Conservation (phyloP, 257 asterid genomes). For the Leonotis leonurus region DNA sequence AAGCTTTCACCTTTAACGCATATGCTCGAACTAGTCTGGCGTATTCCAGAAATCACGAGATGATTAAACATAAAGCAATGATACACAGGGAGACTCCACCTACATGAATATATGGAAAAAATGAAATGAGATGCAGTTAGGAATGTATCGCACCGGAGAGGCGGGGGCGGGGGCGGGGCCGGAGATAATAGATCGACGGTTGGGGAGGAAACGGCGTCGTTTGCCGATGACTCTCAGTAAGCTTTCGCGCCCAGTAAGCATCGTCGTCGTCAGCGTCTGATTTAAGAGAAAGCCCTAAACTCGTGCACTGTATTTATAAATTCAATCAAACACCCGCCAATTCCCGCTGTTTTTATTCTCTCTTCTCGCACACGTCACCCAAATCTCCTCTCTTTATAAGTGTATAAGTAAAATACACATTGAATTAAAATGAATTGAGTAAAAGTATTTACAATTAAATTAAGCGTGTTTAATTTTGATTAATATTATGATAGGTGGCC, state of each 20-base stretch:
- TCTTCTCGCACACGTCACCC: no score
- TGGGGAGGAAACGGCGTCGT: constrained; percentile 71
- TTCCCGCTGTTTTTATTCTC: neutral
- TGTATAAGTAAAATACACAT: no score
- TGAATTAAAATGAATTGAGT: no score
- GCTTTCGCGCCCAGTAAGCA: constrained; percentile 81
- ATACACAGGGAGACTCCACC: neutral
- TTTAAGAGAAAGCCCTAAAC: constrained; percentile 16
- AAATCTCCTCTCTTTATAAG: no score
- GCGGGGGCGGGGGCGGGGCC: constrained; percentile 29
- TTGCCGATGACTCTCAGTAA: constrained; percentile 65
- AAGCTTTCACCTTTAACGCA: constrained; percentile 13
- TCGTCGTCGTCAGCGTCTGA: constrained; percentile 23
- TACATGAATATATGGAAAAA: neutral
- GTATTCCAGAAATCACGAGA: no score
- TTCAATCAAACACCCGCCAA: constrained; percentile 20
- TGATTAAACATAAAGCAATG: neutral
- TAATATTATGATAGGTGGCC: no score
- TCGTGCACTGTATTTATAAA: neutral
- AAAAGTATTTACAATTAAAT: no score
- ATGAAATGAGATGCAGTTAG: constrained; percentile 19
- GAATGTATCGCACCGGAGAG: neutral
- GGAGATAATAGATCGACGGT: constrained; percentile 40
- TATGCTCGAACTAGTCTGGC: constrained; percentile 26
- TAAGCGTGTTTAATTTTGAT: no score